Conservation (phyloP, 192 early-diverging fungal genomes). For the Polychytrium aggregatum region DNA sequence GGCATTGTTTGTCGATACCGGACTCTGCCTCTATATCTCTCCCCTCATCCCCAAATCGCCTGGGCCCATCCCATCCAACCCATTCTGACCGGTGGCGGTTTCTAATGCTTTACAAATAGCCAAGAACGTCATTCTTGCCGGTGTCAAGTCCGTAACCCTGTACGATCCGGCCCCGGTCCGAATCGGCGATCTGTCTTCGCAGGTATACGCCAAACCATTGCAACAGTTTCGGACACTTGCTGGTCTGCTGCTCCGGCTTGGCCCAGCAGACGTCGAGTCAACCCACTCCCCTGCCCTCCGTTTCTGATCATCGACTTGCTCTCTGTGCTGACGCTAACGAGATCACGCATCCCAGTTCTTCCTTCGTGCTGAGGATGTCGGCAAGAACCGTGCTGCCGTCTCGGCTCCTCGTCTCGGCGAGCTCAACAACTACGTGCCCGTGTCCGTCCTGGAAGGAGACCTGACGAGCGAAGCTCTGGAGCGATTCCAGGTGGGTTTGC, state of each 20-base stretch:
- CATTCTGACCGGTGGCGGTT: not conserved
- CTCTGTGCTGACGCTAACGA: too few species aligned
- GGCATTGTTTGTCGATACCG: not conserved
- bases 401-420: slow-evolving; percentile 76
- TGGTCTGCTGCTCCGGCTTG: not conserved
- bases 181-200: slow-evolving; percentile 77
- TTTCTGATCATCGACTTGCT: not conserved
- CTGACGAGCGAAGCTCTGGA: slow-evolving; percentile 54
- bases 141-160: slow-evolving; percentile 96
- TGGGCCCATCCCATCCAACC: too few species aligned
- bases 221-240: slow-evolving; percentile 4
- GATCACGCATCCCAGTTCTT: slow-evolving; percentile 80
- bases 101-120: slow-evolving; percentile 34
- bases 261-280: too few species aligned
- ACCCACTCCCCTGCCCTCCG: not conserved
- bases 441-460: slow-evolving; percentile 56
- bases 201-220: too few species aligned
- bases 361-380: slow-evolving; percentile 70
- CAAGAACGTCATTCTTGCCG: slow-evolving; percentile 96
- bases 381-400: slow-evolving; percentile 69
- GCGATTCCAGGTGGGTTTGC: slow-evolving; percentile 19
- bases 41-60: too few species aligned
- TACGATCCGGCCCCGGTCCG: slow-evolving; percentile 71
- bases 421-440: slow-evolving; percentile 95
- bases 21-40: too few species aligned